A percentile compares a stretch with the other conserved stretches of the same genome.
phyloP scores from a whole-genome alignment of 2,329 filamentous ascomycete species.

The Aureobasidium sp. region DNA sequence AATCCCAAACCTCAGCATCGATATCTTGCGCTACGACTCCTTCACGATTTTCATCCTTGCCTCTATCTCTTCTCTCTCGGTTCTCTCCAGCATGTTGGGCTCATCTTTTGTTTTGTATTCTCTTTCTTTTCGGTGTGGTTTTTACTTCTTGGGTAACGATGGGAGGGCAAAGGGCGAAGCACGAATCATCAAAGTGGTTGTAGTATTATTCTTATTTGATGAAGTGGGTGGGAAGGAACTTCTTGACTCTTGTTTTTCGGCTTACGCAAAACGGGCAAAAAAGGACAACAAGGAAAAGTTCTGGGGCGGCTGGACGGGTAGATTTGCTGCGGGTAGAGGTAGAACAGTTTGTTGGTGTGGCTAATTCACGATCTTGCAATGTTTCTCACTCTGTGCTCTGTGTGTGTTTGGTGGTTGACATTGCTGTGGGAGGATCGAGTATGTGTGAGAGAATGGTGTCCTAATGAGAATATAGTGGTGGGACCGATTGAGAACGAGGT shows the following conservation, averaged over 20 bases:
- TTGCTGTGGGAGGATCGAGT: no score
- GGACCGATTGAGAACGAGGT: background rate
- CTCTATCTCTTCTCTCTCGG: background rate
- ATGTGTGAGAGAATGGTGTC: no score
- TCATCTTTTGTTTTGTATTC: background rate
- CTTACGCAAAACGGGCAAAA: background rate
- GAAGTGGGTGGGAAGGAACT: background rate
- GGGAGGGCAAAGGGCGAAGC: background rate
- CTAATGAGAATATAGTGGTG: background rate
- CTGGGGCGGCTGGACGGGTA: background rate
- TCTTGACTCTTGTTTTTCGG: background rate
- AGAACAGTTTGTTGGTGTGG: background rate
- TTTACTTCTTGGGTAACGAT: background rate
- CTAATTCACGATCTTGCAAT: no score
- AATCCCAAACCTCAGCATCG: background rate
- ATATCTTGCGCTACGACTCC: background rate
- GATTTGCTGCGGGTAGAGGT: background rate
- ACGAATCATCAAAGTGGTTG: background rate
- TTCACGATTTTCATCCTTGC: background rate
- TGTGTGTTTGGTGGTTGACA: no score
- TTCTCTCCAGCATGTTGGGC: background rate
- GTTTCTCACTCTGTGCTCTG: background rate
- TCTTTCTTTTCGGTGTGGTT: slow-evolving; percentile 1
- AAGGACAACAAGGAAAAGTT: background rate
- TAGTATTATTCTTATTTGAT: background rate